Evolutionary conservation across 2,329 filamentous ascomycete genomes (phyloP), one percentile per base, ranked within the genome.

Genomic region (Phialophora chinensis): DNA sequence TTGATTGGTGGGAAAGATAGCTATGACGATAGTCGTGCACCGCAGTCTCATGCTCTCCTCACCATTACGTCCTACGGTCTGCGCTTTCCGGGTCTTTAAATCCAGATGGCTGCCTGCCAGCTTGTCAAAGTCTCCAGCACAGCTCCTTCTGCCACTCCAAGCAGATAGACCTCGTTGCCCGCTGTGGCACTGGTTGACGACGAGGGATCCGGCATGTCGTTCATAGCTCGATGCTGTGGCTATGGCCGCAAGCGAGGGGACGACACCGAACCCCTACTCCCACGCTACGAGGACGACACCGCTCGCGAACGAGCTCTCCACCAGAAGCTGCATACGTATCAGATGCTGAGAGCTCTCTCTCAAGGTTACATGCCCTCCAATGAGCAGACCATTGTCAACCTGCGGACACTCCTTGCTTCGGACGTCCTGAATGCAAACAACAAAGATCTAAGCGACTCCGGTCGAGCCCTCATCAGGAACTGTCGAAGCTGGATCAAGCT

Each of bases 361-460:
- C 87, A 91, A 74, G 94, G 94, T 5, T 97, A 89, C 79, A 93
- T 98, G 90, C 94, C 94, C 55, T 95, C 92, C 5, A 97, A 91
- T 11, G 90, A 95, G 72, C 94, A 98, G 77, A 76, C 86, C 72
- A 90, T 95, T 73, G 82, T 89, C 76, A 93, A 96, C 71, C 82
- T 98, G 2, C 88, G 92, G 71, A 91, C 90, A 2, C 80, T 97
- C 1, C 83, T 97, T 8, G 87, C 91, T 3, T 88, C 91, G 38
- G 90, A 94, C 72, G 75, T 95, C 20, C 83, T 97, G 66, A 94
- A 93, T 73, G 88, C 91, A 0, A 86, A 91, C 60, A 88, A 89
- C 68, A 84, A 86, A 58, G 88, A 92, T 20, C 82, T 98, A 68
- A 96, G 92, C 73, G 85, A 89, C 42, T 91, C 91, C 8, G 93